Percentiles rank a stretch among this genome's conserved stretches.
Evolutionary conservation across 1,139 yeast species (phyloP).

Genomic region (Yamadazyma triangularis): DNA sequence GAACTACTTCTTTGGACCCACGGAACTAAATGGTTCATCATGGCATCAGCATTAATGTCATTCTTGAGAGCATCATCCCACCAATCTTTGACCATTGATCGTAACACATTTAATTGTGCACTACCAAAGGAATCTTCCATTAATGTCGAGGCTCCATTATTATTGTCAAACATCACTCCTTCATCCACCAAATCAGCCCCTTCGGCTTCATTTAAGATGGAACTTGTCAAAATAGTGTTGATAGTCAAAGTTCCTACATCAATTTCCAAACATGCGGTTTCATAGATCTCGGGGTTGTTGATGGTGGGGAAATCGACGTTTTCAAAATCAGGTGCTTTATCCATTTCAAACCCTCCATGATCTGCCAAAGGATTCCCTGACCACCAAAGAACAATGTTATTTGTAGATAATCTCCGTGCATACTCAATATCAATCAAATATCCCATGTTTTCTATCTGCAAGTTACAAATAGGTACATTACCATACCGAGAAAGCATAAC

Average conservation of each 20-base stretch:
- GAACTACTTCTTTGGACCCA: conserved; percentile 87
- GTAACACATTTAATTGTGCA: conserved; percentile 66
- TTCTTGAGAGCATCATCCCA: conserved; percentile 86
- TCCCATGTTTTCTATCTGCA: conserved; percentile 71
- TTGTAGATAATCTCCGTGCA: conserved; percentile 67
- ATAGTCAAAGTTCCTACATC: conserved; percentile 75
- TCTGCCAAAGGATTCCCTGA: conserved; percentile 77
- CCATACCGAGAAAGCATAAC: conserved; percentile 66
- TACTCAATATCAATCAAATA: conserved; percentile 81
- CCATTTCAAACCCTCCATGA: conserved; percentile 80
- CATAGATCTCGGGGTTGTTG: conserved; percentile 78
- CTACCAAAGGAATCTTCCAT: conserved; percentile 80
- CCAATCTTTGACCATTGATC: conserved; percentile 80
- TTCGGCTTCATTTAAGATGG: conserved; percentile 83
- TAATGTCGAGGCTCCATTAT: conserved; percentile 49
- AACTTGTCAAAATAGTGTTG: conserved; percentile 81
- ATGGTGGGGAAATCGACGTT: conserved; percentile 66
- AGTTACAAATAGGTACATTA: conserved; percentile 80
- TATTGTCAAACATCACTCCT: conserved; percentile 33
- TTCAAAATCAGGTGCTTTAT: conserved; percentile 49
- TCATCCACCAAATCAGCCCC: conserved; percentile 75
- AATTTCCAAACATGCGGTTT: conserved; percentile 74
- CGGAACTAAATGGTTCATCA: conserved; percentile 76
- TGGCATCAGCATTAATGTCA: conserved; percentile 71
- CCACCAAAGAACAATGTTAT: conserved; percentile 90